Base-by-base conservation (phyloP, 1,284 basidiomycete genomes). In the Apiotrichum siamense region DNA sequence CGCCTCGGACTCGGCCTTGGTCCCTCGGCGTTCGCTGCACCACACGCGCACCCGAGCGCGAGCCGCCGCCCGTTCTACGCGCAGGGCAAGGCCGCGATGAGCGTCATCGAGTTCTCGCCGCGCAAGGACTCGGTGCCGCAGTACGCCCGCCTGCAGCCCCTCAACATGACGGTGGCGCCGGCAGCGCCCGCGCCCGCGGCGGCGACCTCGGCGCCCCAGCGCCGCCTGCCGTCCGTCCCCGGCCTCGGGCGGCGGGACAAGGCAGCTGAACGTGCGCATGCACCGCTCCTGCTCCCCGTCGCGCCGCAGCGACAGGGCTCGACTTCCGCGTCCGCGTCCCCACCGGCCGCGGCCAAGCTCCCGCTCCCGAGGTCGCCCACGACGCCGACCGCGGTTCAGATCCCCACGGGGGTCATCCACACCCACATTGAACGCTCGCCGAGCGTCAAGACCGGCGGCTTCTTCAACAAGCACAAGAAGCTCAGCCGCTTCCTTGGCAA, bases 21-120 rank as follows among this genome's bases (percentile, higher is more conserved):
- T 15, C 43, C 33, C 29, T 24, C 25, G 7, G 41, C 41, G 10
- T 43, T 43, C 11, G 24, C 24, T 21, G 25, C 12, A 10, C 47
- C 29, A 3, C 18, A 40, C 24, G 17, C 12, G 40, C 12, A 25
- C 24, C 20, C 44, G 3, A 35, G 42, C 7, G 48, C 54, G 6
- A 18, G 47, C 44, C 45, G 54, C 27, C 45, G 50, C 31, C 37
- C 50, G 3, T 58, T 64, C 49, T 64, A 64, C 50, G 37, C 43
- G 9, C 59, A 59, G 42, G 51, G 52, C 48, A 50, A 51, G 38
- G 58, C 58, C 13, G 53, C 60, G 15, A 55, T 55, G 55, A 58
- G 55, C 17, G 53, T 54, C 21, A 54, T 64, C 45, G 62, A 62
- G 44, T 49, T 64, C 18, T 47, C 52, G 21, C 29, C 52, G 13